Evolutionary conservation across 805 yeast genomes (phyloP).

Genomic region (Yarrowia osloensis): DNA sequence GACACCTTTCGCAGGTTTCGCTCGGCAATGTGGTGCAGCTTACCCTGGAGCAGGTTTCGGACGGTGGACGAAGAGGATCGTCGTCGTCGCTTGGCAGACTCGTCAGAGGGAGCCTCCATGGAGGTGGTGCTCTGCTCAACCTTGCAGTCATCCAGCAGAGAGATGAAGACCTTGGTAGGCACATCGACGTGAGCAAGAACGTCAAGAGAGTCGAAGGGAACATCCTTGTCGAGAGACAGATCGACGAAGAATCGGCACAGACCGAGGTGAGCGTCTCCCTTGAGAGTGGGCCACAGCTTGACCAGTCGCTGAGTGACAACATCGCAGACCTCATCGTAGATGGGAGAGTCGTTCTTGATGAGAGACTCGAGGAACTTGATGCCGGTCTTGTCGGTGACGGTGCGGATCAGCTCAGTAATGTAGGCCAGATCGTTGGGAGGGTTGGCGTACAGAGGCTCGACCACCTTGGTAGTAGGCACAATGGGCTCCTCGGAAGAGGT

Average conservation of each 20-base stretch:
- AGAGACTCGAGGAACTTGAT: slow-evolving; percentile 61
- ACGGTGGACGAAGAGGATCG: slow-evolving; percentile 70
- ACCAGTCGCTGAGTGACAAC: slow-evolving; percentile 55
- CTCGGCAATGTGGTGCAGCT: slow-evolving; percentile 73
- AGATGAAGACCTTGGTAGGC: slow-evolving; percentile 57
- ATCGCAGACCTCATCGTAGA: slow-evolving; percentile 41
- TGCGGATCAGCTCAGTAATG: slow-evolving; percentile 33
- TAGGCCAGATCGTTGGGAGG: slow-evolving; percentile 18
- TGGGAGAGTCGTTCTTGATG: slow-evolving; percentile 46
- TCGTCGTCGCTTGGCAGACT: slow-evolving; percentile 70
- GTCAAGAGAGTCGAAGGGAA: slow-evolving; percentile 49
- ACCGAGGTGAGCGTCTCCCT: slow-evolving; percentile 57
- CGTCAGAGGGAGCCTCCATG: slow-evolving; percentile 38
- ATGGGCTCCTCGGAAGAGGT: slow-evolving; percentile 42
- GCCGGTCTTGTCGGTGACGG: slow-evolving; percentile 63
- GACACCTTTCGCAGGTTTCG: slow-evolving; percentile 77
- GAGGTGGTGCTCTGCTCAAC: slow-evolving; percentile 49
- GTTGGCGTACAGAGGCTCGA: slow-evolving; percentile 36
- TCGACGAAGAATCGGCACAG: slow-evolving; percentile 64
- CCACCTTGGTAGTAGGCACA: slow-evolving; percentile 36
- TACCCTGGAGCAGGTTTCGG: slow-evolving; percentile 53
- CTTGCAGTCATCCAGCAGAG: slow-evolving; percentile 60
- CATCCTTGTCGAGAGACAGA: slow-evolving; percentile 48
- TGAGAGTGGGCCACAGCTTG: slow-evolving; percentile 59
- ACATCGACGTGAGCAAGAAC: slow-evolving; percentile 60